Evolutionary conservation across 768 basidiomycete genomes (phyloP), one percentile per base, ranked within the genome.

Genomic region (Lactifluus piperatus): DNA sequence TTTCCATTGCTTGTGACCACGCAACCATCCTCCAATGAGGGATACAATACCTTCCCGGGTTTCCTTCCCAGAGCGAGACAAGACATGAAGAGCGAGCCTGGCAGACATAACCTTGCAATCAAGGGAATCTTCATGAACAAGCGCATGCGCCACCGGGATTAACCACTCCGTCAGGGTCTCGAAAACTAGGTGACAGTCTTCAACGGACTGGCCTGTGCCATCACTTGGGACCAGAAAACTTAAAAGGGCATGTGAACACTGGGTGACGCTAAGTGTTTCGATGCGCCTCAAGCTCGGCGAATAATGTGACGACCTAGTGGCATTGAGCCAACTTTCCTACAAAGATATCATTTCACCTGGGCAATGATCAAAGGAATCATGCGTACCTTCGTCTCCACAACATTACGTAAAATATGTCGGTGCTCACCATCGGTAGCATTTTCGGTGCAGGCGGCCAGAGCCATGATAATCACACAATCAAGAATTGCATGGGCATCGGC

Each of bases 231-330:
- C 67, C 5, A 76, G 64, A 37, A 77, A 51, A 24, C 60, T 51
- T 24, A 73, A 58, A 54, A 73, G 61, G 54, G 71, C 67, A 37
- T 67, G 70, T 47, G 72, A 64, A 67, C 78, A 75, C 45, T 68
- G 68, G 37, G 68, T 71, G 14, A 86, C 66, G 55, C 78, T 81
- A 20, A 80, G 76, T 24, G 72, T 69, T 53, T 79, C 75, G 30
- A 84, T 77, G 4, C 74, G 70, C 6, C 72, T 70, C 22, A 79
- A 70, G 5, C 84, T 67, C 3, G 79, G 74, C 5, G 80, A 79
- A 36, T 76, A 73, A 5, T 66, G 59, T 4, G 58, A 60, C 5
- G 43, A 50, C 22, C 39, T 62, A 20, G 70, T 60, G 4, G 68
- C 50, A 36, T 24, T 43, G 55, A 52, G 41, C 50, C 54, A 56